Conservation (phyloP, 768 basidiomycete genomes). For the Lactarius sanguifluus region DNA sequence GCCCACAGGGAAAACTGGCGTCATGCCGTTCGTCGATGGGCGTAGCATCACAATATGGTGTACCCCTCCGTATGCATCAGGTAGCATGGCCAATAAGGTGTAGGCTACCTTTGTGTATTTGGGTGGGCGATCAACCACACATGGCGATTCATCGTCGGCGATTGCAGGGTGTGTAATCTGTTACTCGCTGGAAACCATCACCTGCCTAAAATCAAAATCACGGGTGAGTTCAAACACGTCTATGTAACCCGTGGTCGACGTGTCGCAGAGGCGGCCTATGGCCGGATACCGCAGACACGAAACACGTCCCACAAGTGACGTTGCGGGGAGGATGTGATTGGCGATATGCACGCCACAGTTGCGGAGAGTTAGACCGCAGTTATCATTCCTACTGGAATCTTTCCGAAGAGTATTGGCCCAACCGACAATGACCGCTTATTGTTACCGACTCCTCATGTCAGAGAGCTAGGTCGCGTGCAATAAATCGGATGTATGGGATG, state of each 20-base stretch:
- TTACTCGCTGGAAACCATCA: conserved; percentile 6
- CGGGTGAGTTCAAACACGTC: conserved; percentile 16
- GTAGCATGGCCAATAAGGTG: not conserved
- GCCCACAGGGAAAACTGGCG: not conserved
- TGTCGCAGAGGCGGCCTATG: not conserved
- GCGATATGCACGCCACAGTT: conserved; percentile 12
- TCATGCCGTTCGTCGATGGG: not conserved
- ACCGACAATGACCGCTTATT: conserved; percentile 8
- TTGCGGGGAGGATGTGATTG: conserved; percentile 7
- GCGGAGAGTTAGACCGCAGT: conserved; percentile 4
- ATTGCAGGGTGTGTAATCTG: not conserved
- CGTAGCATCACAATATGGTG: not conserved
- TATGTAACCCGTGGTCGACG: conserved; percentile 2
- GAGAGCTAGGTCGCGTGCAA: not conserved
- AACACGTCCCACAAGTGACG: conserved; percentile 20
- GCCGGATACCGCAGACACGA: conserved; percentile 7
- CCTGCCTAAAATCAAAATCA: conserved; percentile 8
- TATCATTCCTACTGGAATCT: not conserved
- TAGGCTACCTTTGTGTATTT: not conserved
- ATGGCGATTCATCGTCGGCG: not conserved
- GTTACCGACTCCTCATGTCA: conserved; percentile 8
- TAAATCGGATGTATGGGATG: not conserved
- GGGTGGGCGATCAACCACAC: not conserved
- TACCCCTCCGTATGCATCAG: not conserved
- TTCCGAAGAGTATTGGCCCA: conserved; percentile 2